Evolutionary conservation across 225 moss, liverwort and hornwort genomes (phyloP), one percentile per base, ranked within the genome.

Genomic region (Lunularia cruciata): DNA sequence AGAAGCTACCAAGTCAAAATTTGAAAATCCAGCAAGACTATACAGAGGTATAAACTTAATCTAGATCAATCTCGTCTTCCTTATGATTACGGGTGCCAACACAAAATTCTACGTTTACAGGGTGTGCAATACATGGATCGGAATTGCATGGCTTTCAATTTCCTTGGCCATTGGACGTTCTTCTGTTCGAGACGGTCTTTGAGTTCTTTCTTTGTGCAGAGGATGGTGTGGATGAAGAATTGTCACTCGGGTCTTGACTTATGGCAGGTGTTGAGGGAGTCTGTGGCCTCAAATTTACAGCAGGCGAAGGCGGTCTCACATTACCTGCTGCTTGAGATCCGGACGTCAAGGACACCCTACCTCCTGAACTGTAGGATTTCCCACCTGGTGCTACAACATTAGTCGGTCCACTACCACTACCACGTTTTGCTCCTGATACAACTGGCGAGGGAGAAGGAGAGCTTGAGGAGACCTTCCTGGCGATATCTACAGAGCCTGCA

Each of bases 251-350:
- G 25, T 82, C 81, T 57, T 82, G 77, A 38, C 30, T 66, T 27
- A 56, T 48, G 28, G 55, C 47, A 19, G 77, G 20, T 47, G 59
- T 54, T 46, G 77, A 77, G 30, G 76, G 81, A 66, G 81, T 77
- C 68, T 82, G 74, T 11, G 81, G 81, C 60, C 81, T 74, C 57
- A 82, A 48, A 34, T 63, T 72, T 19, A 57, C 13, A 32, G 70
- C 56, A 63, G 82, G 78, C 20, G 82, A 83, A 16, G 68, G 15
- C 23, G 82, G 78, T 47, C 78, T 75, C 36, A 57, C 64, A 47
- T 70, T 25, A 3, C 65, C 54, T 65, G 57, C 30, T 63, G 70
- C 27, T 12, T 3, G 43, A 14, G 15, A 28, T 33, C 18, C 60
- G 22, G 47, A 60, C 1, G 15, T n/a, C n/a, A 34, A 45, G 3